Conservation (phyloP, 2,329 filamentous ascomycete genomes). For the Colletotrichum tropicicola region DNA sequence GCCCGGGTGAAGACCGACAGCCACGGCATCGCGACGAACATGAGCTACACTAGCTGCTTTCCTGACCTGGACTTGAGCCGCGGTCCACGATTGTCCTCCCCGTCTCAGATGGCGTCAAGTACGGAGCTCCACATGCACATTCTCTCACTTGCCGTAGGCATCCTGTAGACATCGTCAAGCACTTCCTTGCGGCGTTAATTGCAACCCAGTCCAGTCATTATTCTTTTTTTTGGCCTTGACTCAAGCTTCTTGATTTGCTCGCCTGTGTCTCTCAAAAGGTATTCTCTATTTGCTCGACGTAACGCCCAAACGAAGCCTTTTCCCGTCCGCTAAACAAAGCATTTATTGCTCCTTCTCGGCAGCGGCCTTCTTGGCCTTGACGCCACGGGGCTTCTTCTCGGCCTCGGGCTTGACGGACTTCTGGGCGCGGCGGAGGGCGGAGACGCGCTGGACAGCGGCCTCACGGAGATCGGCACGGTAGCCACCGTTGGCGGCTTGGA, state of each 20-base stretch:
- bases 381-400: slow-evolving; percentile 80
- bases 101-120: too few relatives aligned
- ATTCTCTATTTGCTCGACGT: slow-evolving; percentile 31
- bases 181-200: neutral
- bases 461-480: slow-evolving; percentile 85
- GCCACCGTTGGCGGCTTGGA: slow-evolving; percentile 80
- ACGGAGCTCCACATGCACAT: neutral
- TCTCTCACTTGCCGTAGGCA: neutral
- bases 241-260: slow-evolving; percentile 30
- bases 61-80: too few relatives aligned
- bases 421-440: slow-evolving; percentile 84
- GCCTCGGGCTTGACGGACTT: slow-evolving; percentile 78
- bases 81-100: too few relatives aligned
- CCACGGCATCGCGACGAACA: neutral
- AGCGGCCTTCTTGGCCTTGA: slow-evolving; percentile 79
- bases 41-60: neutral
- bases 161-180: neutral
- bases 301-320: slow-evolving; percentile 31
- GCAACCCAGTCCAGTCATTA: slow-evolving; percentile 21
- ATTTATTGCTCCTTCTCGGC: slow-evolving; percentile 55
- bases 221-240: slow-evolving; percentile 27
- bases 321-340: slow-evolving; percentile 17
- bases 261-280: slow-evolving; percentile 27
- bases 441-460: slow-evolving; percentile 85
- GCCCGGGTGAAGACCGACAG: slow-evolving; percentile 4